Evolutionary conservation across 1,284 basidiomycete genomes (phyloP).

Genomic region (Pascua sp.): DNA sequence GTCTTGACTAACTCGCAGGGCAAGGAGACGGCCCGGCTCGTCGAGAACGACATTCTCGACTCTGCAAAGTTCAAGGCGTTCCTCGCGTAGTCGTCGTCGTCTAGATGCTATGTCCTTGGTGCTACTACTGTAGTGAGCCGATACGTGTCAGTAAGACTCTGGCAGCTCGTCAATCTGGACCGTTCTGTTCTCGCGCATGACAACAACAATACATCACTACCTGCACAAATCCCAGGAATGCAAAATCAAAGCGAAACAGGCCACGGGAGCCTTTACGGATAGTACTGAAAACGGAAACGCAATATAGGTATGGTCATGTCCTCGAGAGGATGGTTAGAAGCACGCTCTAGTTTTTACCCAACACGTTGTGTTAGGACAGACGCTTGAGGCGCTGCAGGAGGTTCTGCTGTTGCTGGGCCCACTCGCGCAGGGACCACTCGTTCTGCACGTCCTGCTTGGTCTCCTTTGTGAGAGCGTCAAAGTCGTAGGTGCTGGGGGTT

Average conservation of each 20-base stretch:
- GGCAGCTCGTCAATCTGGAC: too few species aligned
- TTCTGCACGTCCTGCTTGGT: constrained; percentile 17
- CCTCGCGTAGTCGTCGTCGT: constrained; percentile 1
- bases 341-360: neutral
- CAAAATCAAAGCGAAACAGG: neutral
- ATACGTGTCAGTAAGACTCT: too few species aligned
- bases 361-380: neutral
- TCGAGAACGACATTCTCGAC: constrained; percentile 57
- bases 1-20: constrained; percentile 48
- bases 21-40: constrained; percentile 58
- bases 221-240: too few species aligned
- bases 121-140: too few species aligned
- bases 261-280: neutral
- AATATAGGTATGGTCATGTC: neutral
- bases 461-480: constrained; percentile 8
- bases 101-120: too few species aligned
- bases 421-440: constrained; percentile 24
- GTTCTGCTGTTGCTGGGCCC: constrained; percentile 16
- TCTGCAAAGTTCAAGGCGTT: constrained; percentile 29
- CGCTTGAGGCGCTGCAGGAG: constrained; percentile 9
- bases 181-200: too few species aligned
- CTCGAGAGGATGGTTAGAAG: neutral
- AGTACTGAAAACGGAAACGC: neutral
- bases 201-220: too few species aligned
- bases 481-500: constrained; percentile 11